A percentile compares a stretch with the other conserved stretches of the same genome.
These are phyloP conservation scores for Paramarasmius palmivorus DNA, from an alignment of 1,284 basidiomycete species.

Conservation along the genomic window DNA sequence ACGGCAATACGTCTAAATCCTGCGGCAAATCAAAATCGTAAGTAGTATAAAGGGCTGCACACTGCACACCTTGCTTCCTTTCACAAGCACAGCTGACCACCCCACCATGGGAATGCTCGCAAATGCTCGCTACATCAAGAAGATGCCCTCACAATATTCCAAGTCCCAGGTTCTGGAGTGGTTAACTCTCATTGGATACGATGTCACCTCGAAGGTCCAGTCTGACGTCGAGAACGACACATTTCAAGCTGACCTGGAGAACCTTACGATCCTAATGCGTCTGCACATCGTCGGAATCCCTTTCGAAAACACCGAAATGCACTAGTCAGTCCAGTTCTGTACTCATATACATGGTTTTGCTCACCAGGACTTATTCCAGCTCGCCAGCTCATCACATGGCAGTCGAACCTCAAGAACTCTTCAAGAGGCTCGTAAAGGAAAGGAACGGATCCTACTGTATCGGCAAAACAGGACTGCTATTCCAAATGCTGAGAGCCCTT, in stretches of 20 bases:
- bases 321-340: slow-evolving; percentile 18
- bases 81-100: background rate
- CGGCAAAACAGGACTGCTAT: slow-evolving; percentile 18
- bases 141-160: slow-evolving; percentile 3
- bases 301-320: slow-evolving; percentile 23
- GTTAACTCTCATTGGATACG: background rate
- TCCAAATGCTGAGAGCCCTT: slow-evolving; percentile 19
- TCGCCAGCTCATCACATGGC: slow-evolving; percentile 19
- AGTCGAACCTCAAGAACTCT: slow-evolving; percentile 16
- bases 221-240: background rate
- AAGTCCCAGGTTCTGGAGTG: slow-evolving; percentile 1
- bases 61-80: background rate
- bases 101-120: background rate
- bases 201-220: background rate
- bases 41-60: background rate
- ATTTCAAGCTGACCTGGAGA: slow-evolving; percentile 18
- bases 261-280: slow-evolving; percentile 17
- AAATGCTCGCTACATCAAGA: slow-evolving; percentile 1
- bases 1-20: too few relatives aligned
- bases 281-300: slow-evolving; percentile 19
- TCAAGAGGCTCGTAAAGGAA: slow-evolving; percentile 17
- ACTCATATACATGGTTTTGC: background rate
- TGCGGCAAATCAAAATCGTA: too few relatives aligned
- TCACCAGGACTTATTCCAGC: slow-evolving; percentile 6
- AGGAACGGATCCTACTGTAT: slow-evolving; percentile 21